Conservation (phyloP, 352 stramenopile species). For the Globisporangium okanoganense region DNA sequence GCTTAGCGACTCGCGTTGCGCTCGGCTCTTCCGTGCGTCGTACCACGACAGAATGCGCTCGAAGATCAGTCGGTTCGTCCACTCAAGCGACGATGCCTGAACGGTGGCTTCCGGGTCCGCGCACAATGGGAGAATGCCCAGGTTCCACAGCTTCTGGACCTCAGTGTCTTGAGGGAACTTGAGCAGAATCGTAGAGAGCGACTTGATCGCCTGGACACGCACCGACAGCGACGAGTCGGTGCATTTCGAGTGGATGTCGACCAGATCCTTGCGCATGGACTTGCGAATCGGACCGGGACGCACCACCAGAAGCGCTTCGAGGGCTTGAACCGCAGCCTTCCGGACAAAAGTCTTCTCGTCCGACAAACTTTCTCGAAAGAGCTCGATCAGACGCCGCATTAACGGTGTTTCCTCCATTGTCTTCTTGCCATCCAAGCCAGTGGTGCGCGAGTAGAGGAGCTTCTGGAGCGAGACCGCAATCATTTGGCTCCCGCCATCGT, state of each 20-base stretch:
- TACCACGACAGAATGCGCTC: conserved; percentile 64
- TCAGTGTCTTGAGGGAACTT: conserved; percentile 66
- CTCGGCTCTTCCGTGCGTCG: conserved; percentile 28
- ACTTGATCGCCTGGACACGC: conserved; percentile 80
- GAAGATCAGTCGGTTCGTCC: conserved; percentile 58
- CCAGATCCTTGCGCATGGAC: conserved; percentile 58
- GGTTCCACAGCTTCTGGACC: conserved; percentile 79
- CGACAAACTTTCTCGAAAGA: conserved; percentile 67
- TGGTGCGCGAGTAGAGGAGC: conserved; percentile 39
- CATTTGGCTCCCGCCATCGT: conserved; percentile 14
- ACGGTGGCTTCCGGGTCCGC: conserved; percentile 76
- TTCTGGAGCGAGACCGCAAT: conserved; percentile 49
- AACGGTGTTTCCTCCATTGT: conserved; percentile 52
- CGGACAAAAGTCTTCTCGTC: conserved; percentile 87
- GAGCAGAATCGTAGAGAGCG: conserved; percentile 69
- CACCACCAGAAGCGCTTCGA: conserved; percentile 67
- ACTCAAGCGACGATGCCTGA: conserved; percentile 57
- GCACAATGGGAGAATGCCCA: conserved; percentile 80
- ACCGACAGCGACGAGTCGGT: conserved; percentile 75
- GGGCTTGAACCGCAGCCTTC: conserved; percentile 67
- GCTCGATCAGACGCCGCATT: conserved; percentile 59
- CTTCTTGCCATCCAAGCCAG: conserved; percentile 25
- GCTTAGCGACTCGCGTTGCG: conserved; percentile 22
- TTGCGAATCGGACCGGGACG: conserved; percentile 43
- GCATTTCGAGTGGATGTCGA: conserved; percentile 76